These are phyloP conservation scores for Penstemon barbatus DNA, from an alignment of 257 asterid genomes.

Conservation along the genomic window DNA sequence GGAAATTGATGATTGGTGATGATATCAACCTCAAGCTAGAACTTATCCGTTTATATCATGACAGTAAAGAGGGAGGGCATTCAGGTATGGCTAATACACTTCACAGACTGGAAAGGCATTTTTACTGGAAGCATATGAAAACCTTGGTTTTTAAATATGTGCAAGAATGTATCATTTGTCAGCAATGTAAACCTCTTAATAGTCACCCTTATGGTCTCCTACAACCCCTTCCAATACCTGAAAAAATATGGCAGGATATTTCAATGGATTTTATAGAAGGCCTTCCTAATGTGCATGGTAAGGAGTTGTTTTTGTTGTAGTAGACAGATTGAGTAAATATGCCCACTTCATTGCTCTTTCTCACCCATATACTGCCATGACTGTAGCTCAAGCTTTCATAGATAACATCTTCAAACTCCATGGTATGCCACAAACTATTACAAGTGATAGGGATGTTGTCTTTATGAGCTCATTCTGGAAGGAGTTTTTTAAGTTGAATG, in stretches of 20 bases:
- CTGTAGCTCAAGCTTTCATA: not conserved
- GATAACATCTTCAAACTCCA: not conserved
- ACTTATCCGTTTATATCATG: no score
- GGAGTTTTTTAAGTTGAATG: no score
- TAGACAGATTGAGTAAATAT: not conserved
- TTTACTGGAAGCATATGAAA: not conserved
- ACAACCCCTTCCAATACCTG: not conserved
- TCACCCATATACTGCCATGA: not conserved
- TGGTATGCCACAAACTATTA: no score
- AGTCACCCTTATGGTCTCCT: not conserved
- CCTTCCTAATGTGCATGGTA: not conserved
- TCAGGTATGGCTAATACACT: no score
- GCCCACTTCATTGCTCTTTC: not conserved
- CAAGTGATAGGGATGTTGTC: no score
- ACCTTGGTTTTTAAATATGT: not conserved
- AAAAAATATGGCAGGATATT: not conserved
- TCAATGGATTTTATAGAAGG: not conserved
- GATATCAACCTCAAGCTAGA: no score
- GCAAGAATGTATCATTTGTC: not conserved
- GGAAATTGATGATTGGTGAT: no score
- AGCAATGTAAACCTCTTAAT: not conserved
- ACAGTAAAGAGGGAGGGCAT: no score
- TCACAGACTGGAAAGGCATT: not conserved
- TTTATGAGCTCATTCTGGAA: no score
- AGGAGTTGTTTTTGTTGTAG: not conserved